Evolutionary conservation across 2,329 filamentous ascomycete genomes (phyloP), one percentile per base, ranked within the genome.

Genomic region (Pezicula radicicola): DNA sequence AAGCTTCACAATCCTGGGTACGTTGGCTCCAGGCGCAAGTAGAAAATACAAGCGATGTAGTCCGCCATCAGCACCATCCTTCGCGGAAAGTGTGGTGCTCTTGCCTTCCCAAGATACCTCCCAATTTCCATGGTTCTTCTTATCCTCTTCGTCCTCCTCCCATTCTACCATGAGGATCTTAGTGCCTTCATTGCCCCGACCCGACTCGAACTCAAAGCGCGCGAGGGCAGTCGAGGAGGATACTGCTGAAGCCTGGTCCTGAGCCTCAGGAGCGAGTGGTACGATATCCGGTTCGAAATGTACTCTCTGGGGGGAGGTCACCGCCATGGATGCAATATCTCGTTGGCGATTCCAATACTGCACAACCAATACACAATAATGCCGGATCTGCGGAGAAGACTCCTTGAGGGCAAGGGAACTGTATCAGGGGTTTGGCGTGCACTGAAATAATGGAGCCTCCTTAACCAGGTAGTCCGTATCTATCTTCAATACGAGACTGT

Each of bases 91-190:
- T 16, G 89, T 81, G 1, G 84, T 84, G 27, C 79, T 82, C 68
- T 94, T 95, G 42, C 89, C 88, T 40, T 91, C 83, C 91, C 91
- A 96, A 2, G 83, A 87, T 18, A 96, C 85, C 53, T 88, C 81
- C 91, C 91, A 96, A 41, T 62, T 55, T 7, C 58, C 61, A 44
- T 55, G 50, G 37, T 78, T 79, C 48, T 73, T 70, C 3, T 72
- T 58, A 80, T 55, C 79, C 48, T 58, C 59, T 25, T 60, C 57
- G 67, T 86, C 82, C 66, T 89, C 84, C 66, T 89, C 84, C 91
- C 91, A 96, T 69, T 96, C 91, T 37, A 96, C 86, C 90, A 96
- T 94, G 61, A 96, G 75, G 57, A 96, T 86, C 74, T 96, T 96
- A 56, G 90, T 95, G 39, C 91, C 91, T 58, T 92, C 87, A 63